Percentiles rank a stretch among this genome's conserved stretches.
Evolutionary conservation across 768 basidiomycete species (phyloP).

Genomic region (Chiua virens): DNA sequence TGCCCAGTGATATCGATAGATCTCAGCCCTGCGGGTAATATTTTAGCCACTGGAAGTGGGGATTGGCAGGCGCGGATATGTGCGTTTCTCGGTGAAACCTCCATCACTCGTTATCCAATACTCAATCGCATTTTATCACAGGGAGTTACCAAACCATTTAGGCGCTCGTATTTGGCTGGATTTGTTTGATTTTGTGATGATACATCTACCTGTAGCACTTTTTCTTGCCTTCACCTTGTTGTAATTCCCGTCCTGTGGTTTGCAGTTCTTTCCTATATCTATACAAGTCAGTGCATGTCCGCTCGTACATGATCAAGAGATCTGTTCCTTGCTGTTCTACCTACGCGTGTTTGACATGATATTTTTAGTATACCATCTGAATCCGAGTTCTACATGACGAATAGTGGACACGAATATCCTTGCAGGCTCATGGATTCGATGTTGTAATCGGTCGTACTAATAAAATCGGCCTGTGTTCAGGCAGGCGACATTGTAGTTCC

Average conservation of each 20-base stretch:
- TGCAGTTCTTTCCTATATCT: constrained; percentile 20
- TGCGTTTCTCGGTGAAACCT: constrained; percentile 29
- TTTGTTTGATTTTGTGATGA: constrained; percentile 8
- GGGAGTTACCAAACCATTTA: constrained; percentile 34
- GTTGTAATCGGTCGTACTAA: too few species aligned
- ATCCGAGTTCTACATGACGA: neutral
- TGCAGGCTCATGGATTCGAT: too few species aligned
- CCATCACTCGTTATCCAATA: neutral
- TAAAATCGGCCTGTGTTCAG: too few species aligned
- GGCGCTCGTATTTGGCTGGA: constrained; percentile 3
- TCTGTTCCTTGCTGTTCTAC: constrained; percentile 5
- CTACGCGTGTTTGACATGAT: constrained; percentile 1
- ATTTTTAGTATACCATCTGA: neutral
- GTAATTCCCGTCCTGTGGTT: constrained; percentile 13
- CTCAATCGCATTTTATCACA: constrained; percentile 10
- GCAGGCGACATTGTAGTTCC: too few species aligned
- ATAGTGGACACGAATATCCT: too few species aligned
- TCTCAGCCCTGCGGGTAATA: constrained; percentile 57
- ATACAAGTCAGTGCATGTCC: constrained; percentile 16
- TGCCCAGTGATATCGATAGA: constrained; percentile 68
- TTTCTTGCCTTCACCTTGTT: constrained; percentile 31
- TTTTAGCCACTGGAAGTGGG: constrained; percentile 69
- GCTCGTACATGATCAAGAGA: constrained; percentile 6
- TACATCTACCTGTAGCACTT: constrained; percentile 26
- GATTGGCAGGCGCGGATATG: constrained; percentile 75